These are phyloP conservation scores for Theileria parva DNA, from an alignment of 169 alveolate genomes.

Conservation along the genomic window DNA sequence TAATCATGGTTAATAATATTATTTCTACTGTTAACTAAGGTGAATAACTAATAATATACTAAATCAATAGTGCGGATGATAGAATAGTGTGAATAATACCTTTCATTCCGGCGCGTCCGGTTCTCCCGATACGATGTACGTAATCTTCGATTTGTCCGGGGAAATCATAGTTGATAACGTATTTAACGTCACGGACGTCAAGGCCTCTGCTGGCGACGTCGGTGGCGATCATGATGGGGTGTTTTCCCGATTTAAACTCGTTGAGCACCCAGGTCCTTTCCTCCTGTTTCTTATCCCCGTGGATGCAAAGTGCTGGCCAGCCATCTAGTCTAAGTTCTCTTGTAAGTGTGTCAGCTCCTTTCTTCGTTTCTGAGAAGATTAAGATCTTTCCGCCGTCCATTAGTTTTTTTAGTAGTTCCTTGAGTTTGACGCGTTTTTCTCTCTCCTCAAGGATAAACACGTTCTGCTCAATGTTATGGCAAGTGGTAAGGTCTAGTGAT, in stretches of 20 bases:
- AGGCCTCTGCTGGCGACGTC: conserved; percentile 99
- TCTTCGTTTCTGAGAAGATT: conserved; percentile 88
- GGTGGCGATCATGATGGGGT: conserved; percentile 97
- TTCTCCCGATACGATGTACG: conserved; percentile 97
- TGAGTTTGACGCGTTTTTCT: conserved; percentile 66
- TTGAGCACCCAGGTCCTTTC: conserved; percentile 90
- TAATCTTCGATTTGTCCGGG: conserved; percentile 97
- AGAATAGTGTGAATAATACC: no score
- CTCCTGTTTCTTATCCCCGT: conserved; percentile 96
- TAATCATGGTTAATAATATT: no score
- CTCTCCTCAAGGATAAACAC: conserved; percentile 79
- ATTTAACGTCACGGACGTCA: conserved; percentile 95
- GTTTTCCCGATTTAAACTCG: conserved; percentile 92
- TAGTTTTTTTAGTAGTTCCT: conserved; percentile 68
- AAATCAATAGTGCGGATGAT: no score
- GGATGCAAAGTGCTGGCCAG: conserved; percentile 93
- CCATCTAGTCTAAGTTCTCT: conserved; percentile 88
- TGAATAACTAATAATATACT: no score
- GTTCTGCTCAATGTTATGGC: conserved; percentile 89
- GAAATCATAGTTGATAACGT: conserved; percentile 97
- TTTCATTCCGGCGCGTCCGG: conserved; percentile 95
- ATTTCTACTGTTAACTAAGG: no score
- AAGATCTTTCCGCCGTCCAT: conserved; percentile 84
- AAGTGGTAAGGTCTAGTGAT: conserved; percentile 87
- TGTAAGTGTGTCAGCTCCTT: conserved; percentile 84